Base-by-base conservation (phyloP, 2,329 filamentous ascomycete species). In the Diaporthe nobilis region DNA sequence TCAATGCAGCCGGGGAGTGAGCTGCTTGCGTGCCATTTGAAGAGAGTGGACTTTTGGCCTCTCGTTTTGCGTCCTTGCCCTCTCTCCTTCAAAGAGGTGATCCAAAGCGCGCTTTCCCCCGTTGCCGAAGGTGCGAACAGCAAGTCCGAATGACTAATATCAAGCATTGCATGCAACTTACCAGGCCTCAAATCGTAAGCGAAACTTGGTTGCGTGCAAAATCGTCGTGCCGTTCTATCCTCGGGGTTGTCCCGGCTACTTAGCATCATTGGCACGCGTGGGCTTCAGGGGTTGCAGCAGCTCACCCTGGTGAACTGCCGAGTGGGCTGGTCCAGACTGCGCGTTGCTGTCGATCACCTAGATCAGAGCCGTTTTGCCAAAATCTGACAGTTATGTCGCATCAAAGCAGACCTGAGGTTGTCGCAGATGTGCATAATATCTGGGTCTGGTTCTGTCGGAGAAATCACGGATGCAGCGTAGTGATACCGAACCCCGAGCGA, bases 401-500 rank as follows among this genome's bases (percentile, higher is more conserved):
- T 68, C 63, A 34, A 51, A 53, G 22, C 20, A 68, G 31, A 25
- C 12, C 22, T 25, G 22, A 34, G 44, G 44, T n/a, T 34, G 44
- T 51, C 12, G 42, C 47, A 51, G 44, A 53, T 51, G 44, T 49
- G 44, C 28, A 67, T 8, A 4, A 67, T 51, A 15, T 63, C 31
- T 68, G 47, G 47, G 22, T 20, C 31, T 53, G 47, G 5, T 51
- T 17, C 1, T 15, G 13, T 53, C 63, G 63, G 63, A 53, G 63
- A 68, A 68, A 37, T 28, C 34, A 20, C 63, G 47, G 47, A 25
- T 53, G 49, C 34, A 39, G 47, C 3, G 47, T n/a, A 20, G 42
- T 22, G 34, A 71, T 71, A 44, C 68, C 68, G 68, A 71, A 71
- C 22, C 28, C 68, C 68, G 68, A 71, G 53, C 68, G 28, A 9